Base-by-base conservation (phyloP, 345 rosid species). In the Arabidopsis arenosa region DNA sequence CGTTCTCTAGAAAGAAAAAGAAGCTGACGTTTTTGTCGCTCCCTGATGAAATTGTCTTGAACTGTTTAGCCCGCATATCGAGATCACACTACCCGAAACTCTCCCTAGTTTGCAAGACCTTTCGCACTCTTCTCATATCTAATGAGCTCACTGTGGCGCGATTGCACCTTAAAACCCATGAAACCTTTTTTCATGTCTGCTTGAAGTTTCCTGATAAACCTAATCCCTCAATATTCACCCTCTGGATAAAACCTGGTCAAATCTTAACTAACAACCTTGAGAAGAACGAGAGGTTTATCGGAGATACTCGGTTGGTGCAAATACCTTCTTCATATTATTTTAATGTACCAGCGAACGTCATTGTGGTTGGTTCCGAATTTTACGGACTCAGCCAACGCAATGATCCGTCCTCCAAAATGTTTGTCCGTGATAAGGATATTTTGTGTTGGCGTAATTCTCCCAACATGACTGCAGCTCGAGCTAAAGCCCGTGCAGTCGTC, bases 301-400 rank as follows among this genome's bases (percentile, higher is more conserved):
- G 9, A 53, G 5, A 11, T 5, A 53, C 58, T 11, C 15, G 58
- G 15, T 53, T 53, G 58, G 35, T 53, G 2, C 35, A 26, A 53
- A 5, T 26, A 53, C 57, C 57, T 51, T 52, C 33, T 52, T 52
- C 57, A 23, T 52, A 52, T 52, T 0, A 5, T 5, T 5, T 4
- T 54, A 0, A 1, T 54, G 17, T 5, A 3, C 36, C 35, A 12
- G 0, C 0, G 5, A 1, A 0, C 17, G 0, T 0, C 0, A 3
- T 13, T 12, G 2, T 0, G 15, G 14, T 26, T 54, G 58, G 36
- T 54, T 54, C 58, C 6, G 36, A 26, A 54, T 0, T 54, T 0
- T 54, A 54, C 4, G 15, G 1, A 54, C 1, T 26, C 58, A 2
- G 12, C 3, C 9, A 26, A 5, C 6, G 2, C 35, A 12, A 54